phyloP scores from a whole-genome alignment of 768 basidiomycete genomes.

The Panaeolus papilionaceus region DNA sequence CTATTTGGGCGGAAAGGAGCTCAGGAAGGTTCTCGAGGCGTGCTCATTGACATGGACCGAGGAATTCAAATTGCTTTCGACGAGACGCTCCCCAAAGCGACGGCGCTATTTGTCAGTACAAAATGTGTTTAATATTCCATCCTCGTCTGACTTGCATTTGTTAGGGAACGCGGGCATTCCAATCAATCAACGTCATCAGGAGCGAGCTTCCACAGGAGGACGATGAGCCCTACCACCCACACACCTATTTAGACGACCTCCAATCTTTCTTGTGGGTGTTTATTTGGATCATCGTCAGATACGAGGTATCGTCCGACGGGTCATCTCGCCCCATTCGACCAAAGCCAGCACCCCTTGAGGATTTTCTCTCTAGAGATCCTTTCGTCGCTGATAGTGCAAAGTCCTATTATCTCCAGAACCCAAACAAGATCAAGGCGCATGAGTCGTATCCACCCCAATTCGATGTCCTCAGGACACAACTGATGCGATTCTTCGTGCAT shows the following conservation, averaged over 20 bases:
- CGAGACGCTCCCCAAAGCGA: not conserved
- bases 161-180: not conserved
- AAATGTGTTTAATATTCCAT: too few species aligned
- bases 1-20: not conserved
- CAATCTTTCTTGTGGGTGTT: slow-evolving; percentile 5
- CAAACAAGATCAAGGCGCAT: not conserved
- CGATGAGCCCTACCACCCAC: not conserved
- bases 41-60: not conserved
- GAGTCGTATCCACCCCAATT: not conserved
- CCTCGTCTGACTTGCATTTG: not conserved
- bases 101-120: not conserved
- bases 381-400: not conserved
- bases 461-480: not conserved
- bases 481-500: not conserved
- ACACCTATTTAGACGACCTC: not conserved
- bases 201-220: not conserved
- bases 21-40: not conserved
- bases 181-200: not conserved
- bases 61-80: not conserved
- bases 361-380: not conserved
- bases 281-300: not conserved
- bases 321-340: not conserved
- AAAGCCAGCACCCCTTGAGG: not conserved
- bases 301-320: not conserved
- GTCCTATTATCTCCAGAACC: not conserved